Base-by-base conservation (phyloP, 2,329 filamentous ascomycete species). In the Pseudonectria buxi region DNA sequence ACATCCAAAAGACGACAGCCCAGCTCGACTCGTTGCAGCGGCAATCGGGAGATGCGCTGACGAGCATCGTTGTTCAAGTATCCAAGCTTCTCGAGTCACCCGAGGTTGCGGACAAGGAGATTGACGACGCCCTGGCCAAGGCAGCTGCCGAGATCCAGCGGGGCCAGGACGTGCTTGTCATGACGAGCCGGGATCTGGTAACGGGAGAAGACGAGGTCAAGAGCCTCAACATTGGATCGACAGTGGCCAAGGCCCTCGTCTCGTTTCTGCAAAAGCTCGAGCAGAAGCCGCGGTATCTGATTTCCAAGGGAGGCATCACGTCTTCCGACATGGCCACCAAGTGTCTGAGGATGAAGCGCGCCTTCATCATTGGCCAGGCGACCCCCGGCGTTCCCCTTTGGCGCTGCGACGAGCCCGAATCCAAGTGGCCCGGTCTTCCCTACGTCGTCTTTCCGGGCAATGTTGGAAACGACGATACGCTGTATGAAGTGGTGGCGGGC, bases 301-400 rank as follows among this genome's bases (percentile, higher is more conserved):
- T 79, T 48, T 72, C 73, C 0, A 78, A 73, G 53, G 74, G 75
- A 0, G 74, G 74, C 9, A 78, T 79, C 28, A 78, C 76, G 0
- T 73, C 68, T 0, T 76, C 71, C 0, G 74, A 78, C 33, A 70
- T 71, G 46, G 74, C 74, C 0, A 76, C 71, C 0, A 76, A 78
- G 34, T 72, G 71, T 0, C 45, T 80, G 10, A 59, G 57, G 12
- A 69, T 78, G 55, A 71, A 70, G 45, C 59, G 66, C 0, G 74
- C 74, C 4, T 62, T 59, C 13, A 66, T 79, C 26, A 58, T 76
- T 1, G 74, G 75, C 0, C 74, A 79, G 43, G 74, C 74, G 1
- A 71, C 72, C 0, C 62, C 72, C 0, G 74, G 74, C 2, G 71
- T 78, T 7, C 74, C 75, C 0, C 58, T 78, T 1, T 80, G 75